Evolutionary conservation across 306 rosid species (phyloP).

Genomic region (Betula pendula): DNA sequence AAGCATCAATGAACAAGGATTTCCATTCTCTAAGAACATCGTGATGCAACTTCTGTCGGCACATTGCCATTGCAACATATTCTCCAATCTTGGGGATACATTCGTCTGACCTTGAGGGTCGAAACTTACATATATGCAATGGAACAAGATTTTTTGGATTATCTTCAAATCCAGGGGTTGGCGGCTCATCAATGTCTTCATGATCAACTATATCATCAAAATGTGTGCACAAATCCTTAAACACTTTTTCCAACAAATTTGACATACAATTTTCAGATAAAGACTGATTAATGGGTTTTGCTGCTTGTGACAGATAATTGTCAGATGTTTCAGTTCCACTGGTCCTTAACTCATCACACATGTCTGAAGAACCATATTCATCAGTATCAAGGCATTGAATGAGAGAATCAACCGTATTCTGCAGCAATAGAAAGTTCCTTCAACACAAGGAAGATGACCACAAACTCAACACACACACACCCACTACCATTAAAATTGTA

Average conservation of each 20-base stretch:
- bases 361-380: slow-evolving; percentile 32
- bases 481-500: background rate
- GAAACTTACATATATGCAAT: slow-evolving; percentile 40
- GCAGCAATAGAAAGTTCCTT: slow-evolving; percentile 39
- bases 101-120: slow-evolving; percentile 54
- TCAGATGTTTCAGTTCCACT: slow-evolving; percentile 30
- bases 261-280: slow-evolving; percentile 44
- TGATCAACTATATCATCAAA: slow-evolving; percentile 36
- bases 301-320: slow-evolving; percentile 29
- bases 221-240: slow-evolving; percentile 50
- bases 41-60: slow-evolving; percentile 80
- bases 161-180: slow-evolving; percentile 65
- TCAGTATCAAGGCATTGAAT: slow-evolving; percentile 11
- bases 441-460: background rate
- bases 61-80: slow-evolving; percentile 69
- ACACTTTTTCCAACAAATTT: slow-evolving; percentile 49
- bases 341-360: slow-evolving; percentile 26
- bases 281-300: slow-evolving; percentile 29
- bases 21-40: slow-evolving; percentile 67
- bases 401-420: slow-evolving; percentile 41
- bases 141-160: slow-evolving; percentile 32
- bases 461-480: background rate
- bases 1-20: slow-evolving; percentile 40
- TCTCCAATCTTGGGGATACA: slow-evolving; percentile 66
- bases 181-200: slow-evolving; percentile 54